Base-by-base conservation (phyloP, 2,329 filamentous ascomycete genomes). In the Aurifilum marmelostoma region DNA sequence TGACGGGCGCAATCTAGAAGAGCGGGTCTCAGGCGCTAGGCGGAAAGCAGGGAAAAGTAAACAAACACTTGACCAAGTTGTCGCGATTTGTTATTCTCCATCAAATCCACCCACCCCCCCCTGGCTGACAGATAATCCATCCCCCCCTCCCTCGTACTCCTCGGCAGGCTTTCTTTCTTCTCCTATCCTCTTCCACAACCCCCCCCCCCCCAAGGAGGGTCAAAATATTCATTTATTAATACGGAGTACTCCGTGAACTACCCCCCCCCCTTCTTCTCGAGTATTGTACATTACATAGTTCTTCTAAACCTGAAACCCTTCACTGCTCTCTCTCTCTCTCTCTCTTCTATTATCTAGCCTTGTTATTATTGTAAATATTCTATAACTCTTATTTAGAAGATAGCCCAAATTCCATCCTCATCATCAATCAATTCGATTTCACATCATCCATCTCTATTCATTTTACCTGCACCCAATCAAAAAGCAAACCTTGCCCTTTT, bases 31-130 rank as follows among this genome's bases (percentile, higher is more conserved):
- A 16, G 37, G 16, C 41, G 61, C 61, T 63, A 63, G 32, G 37
- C 61, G 14, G 18, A 63, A 50, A 63, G 24, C 12, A 50, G 61
- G 29, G 43, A 43, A 32, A 63, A 63, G 41, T 50, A 63, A 47
- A 47, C 61, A 47, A 63, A 50, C 11, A 29, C 21, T 12, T 7
- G 9, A 37, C 29, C n/a, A 7, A 8, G 14, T 24, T 29, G 24
- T 18, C 24, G 52, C 27, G 52, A 18, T 32, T 59, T 39, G 27
- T 47, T 63, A 47, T 47, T 47, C 21, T 47, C 43, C 43, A 34
- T 47, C 43, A n/a, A 2, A 21, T 16, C 43, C 7, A 47, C 43
- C 43, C 43, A n/a, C n/a, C n/a, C n/a, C n/a, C n/a, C n/a, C n/a
- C n/a, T n/a, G n/a, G n/a, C 43, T 47, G 43, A n/a, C 43, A 47